These are phyloP conservation scores for Echinosophora koreensis DNA, from an alignment of 306 rosid species.

Conservation along the genomic window DNA sequence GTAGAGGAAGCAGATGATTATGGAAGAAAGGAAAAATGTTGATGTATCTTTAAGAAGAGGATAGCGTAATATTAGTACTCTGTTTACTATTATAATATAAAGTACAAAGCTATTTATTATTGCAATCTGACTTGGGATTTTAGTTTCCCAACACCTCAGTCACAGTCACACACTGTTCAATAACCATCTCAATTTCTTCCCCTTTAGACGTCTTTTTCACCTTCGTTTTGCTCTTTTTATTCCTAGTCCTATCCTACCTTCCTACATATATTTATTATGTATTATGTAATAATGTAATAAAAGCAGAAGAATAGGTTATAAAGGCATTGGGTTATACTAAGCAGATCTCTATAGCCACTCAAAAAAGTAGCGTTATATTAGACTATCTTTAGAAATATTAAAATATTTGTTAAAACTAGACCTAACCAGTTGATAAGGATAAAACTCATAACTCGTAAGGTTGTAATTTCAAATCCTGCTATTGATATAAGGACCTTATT, in stretches of 20 bases:
- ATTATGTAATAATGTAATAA: slow-evolving; percentile 38
- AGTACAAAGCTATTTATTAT: slow-evolving; percentile 47
- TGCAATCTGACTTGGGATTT: slow-evolving; percentile 87
- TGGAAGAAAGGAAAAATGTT: slow-evolving; percentile 44
- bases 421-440: too few relatives aligned
- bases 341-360: slow-evolving; percentile 8
- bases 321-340: slow-evolving; percentile 21
- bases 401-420: not conserved
- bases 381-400: not conserved
- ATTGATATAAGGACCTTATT: too few relatives aligned
- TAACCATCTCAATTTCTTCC: slow-evolving; percentile 54
- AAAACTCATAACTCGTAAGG: too few relatives aligned
- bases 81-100: slow-evolving; percentile 28
- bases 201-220: slow-evolving; percentile 57
- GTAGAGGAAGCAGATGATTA: slow-evolving; percentile 33
- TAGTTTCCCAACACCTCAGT: slow-evolving; percentile 67
- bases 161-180: slow-evolving; percentile 57
- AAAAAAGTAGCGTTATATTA: not conserved
- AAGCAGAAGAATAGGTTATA: not conserved
- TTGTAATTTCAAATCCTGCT: too few relatives aligned
- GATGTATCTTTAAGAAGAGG: slow-evolving; percentile 65
- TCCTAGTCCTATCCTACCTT: slow-evolving; percentile 44
- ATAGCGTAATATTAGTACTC: slow-evolving; percentile 51
- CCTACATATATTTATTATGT: slow-evolving; percentile 19
- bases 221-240: slow-evolving; percentile 27